Base-by-base conservation (phyloP, 192 early-diverging fungal genomes). In the Gigaspora rosea region DNA sequence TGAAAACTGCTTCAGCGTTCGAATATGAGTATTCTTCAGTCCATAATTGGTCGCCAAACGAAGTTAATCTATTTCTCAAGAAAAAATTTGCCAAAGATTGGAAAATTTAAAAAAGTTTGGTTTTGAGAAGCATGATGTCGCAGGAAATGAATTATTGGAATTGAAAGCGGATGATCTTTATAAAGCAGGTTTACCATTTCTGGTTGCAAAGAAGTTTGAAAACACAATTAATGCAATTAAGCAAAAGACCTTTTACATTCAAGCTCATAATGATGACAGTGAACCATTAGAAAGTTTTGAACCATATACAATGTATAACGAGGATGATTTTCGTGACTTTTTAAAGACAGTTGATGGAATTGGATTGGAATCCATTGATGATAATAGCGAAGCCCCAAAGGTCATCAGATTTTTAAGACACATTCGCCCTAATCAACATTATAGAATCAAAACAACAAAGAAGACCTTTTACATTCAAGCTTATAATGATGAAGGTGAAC, bases 61-160 rank as follows among this genome's bases (percentile, higher is more conserved):
- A 65, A 47, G 63, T 65, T 36, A 65, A 65, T 65, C 33, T 65
- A 35, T 65, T 65, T 65, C 63, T 65, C 2, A 65, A 46, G 63
- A 47, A 65, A 9, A 65, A 35, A 35, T 65, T 65, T 35, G 20
- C 63, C 4, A 46, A 61, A 61, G 13, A 65, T 65, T 65, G 63
- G 63, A 1, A 65, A 65, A 46, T 18, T 32, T 65, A 36, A 65
- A 65, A 65, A 32, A 65, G 63, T 65, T 65, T 51, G 50, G 50
- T 51, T 51, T 51, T 13, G 50, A 51, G 50, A 51, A 51, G 13
- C 50, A 51, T 51, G 13, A 51, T 13, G 63, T 65, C 27, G 47
- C 63, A 27, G 33, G 63, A 20, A 35, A 18, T 65, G 35, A 20
- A 46, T 65, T 65, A 20, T 65, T 65, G 20, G 33, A 35, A 35